A percentile compares a stretch with the other conserved stretches of the same genome.
These are phyloP conservation scores for Aspergillus jensenii DNA, from an alignment of 2,329 filamentous ascomycete genomes.

Conservation along the genomic window DNA sequence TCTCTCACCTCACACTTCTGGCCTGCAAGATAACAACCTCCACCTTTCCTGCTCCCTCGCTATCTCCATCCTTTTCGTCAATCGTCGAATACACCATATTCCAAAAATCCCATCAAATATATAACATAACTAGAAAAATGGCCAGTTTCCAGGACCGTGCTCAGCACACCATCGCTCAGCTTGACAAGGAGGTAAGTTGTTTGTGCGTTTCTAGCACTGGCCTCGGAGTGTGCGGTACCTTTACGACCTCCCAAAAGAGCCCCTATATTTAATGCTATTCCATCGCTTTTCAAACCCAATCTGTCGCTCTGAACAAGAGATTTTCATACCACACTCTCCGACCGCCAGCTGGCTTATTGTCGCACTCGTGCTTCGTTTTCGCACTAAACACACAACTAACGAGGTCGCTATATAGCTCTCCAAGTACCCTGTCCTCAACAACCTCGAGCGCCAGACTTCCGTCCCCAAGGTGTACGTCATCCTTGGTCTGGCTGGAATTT, in stretches of 20 bases:
- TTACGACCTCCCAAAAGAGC: constrained; percentile 5
- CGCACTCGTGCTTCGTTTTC: constrained; percentile 8
- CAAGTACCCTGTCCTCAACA: constrained; percentile 66
- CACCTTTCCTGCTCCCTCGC: background rate
- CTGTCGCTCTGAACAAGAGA: background rate
- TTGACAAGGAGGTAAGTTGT: constrained; percentile 64
- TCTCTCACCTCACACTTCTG: background rate
- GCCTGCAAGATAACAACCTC: background rate
- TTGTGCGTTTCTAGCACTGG: constrained; percentile 25
- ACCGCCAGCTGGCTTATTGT: background rate
- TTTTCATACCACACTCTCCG: background rate
- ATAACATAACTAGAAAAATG: constrained; percentile 25
- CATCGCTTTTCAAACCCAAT: background rate
- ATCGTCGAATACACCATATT: background rate
- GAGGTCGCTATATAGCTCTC: constrained; percentile 52
- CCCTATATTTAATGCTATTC: background rate
- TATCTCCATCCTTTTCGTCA: background rate
- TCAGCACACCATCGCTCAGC: constrained; percentile 64
- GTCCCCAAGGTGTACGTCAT: constrained; percentile 68
- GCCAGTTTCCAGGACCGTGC: constrained; percentile 60
- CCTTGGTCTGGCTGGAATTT: constrained; percentile 63
- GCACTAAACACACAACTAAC: constrained; percentile 14
- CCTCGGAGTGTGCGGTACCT: constrained; percentile 18
- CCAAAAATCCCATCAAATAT: background rate
- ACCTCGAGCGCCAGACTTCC: constrained; percentile 67